Evolutionary conservation across 2,329 filamentous ascomycete species (phyloP).

Genomic region (Cytospora mali): DNA sequence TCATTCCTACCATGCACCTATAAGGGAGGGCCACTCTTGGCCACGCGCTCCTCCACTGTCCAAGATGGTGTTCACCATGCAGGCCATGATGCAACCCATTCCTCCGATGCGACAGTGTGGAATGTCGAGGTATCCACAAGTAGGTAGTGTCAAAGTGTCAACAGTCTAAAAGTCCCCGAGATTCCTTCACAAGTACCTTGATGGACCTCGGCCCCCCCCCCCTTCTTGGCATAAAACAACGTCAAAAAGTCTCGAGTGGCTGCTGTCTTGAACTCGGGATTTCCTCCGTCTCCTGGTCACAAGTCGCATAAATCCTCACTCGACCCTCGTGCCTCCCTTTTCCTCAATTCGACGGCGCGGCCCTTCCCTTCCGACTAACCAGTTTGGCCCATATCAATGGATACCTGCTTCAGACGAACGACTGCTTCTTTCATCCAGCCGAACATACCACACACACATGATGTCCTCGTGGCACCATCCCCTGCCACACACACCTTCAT

Average conservation of each 20-base stretch:
- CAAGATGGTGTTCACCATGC: not conserved
- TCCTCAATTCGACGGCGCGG: conserved; percentile 17
- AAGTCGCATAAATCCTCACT: conserved; percentile 9
- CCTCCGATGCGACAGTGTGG: not conserved
- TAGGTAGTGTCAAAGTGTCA: no score
- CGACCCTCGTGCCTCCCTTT: no score
- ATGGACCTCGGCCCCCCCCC: conserved; percentile 1
- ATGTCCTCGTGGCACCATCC: no score
- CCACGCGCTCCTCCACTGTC: conserved; percentile 3
- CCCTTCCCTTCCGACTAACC: conserved; percentile 22
- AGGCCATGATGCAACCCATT: not conserved
- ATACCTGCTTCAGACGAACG: not conserved
- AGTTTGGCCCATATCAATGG: no score
- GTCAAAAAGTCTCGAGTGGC: not conserved
- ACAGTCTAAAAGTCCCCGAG: not conserved
- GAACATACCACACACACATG: no score
- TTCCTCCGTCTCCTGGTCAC: not conserved
- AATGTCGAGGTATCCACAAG: not conserved
- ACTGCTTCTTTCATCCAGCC: no score
- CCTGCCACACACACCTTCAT: no score
- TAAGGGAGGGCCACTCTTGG: not conserved
- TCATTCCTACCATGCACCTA: conserved; percentile 5
- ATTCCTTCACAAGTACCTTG: conserved; percentile 3
- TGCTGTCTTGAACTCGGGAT: not conserved
- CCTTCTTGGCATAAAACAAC: conserved; percentile 18